A percentile compares a stretch with the other conserved stretches of the same genome.
phyloP scores from a whole-genome alignment of 768 basidiomycete species.

The Russula lepida region DNA sequence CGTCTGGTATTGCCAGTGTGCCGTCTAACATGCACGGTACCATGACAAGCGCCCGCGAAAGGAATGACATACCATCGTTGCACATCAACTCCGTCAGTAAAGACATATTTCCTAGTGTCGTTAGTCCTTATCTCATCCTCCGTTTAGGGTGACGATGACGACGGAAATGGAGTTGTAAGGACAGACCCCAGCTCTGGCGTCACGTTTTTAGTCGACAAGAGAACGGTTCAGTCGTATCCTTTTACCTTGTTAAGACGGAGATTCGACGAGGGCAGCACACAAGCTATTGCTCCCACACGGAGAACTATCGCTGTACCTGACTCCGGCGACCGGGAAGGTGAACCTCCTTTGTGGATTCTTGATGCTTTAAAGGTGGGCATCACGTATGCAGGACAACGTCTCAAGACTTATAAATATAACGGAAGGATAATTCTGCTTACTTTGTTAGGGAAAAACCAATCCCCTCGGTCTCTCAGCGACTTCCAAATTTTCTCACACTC shows the following conservation, averaged over 20 bases:
- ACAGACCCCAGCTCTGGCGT: conserved; percentile 55
- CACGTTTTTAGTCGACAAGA: conserved; percentile 51
- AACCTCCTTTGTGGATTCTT: conserved; percentile 55
- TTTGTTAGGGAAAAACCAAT: conserved; percentile 34
- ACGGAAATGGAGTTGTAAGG: conserved; percentile 40
- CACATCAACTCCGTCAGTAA: conserved; percentile 3
- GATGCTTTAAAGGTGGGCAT: conserved; percentile 48
- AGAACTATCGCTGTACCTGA: conserved; percentile 17
- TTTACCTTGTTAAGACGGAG: conserved; percentile 22
- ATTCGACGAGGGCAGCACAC: conserved; percentile 8
- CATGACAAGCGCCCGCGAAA: neutral
- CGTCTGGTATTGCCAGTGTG: neutral
- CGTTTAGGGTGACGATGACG: neutral
- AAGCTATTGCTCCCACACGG: conserved; percentile 19
- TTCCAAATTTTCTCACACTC: conserved; percentile 9
- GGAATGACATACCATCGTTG: neutral
- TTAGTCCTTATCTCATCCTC: neutral
- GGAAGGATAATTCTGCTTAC: conserved; percentile 52
- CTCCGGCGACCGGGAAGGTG: conserved; percentile 7
- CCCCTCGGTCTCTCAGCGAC: conserved; percentile 33
- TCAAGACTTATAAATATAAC: neutral
- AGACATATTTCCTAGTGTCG: neutral
- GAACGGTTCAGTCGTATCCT: conserved; percentile 60
- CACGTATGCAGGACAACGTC: neutral
- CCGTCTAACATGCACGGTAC: neutral